Conservation (phyloP, 2,329 filamentous ascomycete genomes). For the Dothidotthia symphoricarpi region DNA sequence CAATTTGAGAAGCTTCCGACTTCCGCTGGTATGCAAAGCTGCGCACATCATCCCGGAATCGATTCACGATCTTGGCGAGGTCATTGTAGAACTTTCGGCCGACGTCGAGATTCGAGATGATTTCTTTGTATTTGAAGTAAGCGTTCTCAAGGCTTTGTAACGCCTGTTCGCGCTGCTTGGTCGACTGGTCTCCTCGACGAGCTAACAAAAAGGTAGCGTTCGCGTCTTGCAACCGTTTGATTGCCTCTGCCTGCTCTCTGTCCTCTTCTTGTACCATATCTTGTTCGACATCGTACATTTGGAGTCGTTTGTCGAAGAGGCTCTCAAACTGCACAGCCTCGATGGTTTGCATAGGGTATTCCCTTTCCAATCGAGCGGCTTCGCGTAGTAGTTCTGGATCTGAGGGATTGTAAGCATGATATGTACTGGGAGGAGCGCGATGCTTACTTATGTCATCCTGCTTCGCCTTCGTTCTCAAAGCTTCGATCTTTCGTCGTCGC, state of each 20-base stretch:
- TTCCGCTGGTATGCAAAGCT: slow-evolving; percentile 78
- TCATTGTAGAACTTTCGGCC: slow-evolving; percentile 98
- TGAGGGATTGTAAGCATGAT: slow-evolving; percentile 34
- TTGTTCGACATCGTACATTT: slow-evolving; percentile 76
- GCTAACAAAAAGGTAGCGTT: slow-evolving; percentile 77
- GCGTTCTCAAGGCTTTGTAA: slow-evolving; percentile 86
- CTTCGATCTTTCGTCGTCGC: slow-evolving; percentile 74
- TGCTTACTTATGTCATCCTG: slow-evolving; percentile 77
- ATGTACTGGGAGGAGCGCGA: slow-evolving; percentile 3
- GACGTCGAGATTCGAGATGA: slow-evolving; percentile 85
- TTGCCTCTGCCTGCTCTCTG: slow-evolving; percentile 71
- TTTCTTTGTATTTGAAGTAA: slow-evolving; percentile 95
- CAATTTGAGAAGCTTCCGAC: slow-evolving; percentile 74
- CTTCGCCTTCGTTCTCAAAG: slow-evolving; percentile 73
- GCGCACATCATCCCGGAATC: slow-evolving; percentile 77
- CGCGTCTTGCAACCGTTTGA: slow-evolving; percentile 67
- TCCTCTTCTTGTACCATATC: slow-evolving; percentile 69
- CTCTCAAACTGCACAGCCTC: slow-evolving; percentile 88
- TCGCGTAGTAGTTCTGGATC: slow-evolving; percentile 77
- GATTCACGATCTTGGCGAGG: slow-evolving; percentile 78
- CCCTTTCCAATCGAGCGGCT: slow-evolving; percentile 78
- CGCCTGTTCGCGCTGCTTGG: slow-evolving; percentile 76
- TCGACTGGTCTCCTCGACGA: slow-evolving; percentile 64
- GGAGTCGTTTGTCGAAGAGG: slow-evolving; percentile 80
- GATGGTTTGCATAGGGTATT: slow-evolving; percentile 79